Evolutionary conservation across 139 green algal genomes (phyloP), one percentile per base, ranked within the genome.

Genomic region (Nannochloris sp.): DNA sequence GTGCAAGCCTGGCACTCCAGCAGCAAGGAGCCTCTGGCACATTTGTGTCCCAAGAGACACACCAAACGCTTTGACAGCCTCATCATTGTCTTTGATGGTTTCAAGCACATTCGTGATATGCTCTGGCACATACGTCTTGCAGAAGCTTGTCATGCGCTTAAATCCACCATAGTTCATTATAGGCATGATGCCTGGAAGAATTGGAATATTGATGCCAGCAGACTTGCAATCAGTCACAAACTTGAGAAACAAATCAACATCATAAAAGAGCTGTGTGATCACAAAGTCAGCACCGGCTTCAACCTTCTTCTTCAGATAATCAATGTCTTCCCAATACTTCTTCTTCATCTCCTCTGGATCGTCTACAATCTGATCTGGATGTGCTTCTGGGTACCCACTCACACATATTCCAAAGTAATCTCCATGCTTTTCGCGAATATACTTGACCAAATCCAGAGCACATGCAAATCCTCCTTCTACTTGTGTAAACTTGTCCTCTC

Each of bases 121-220:
- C 27, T 78, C 46, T 0, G 92, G 92, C 23, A 98, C 83, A 57
- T 81, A 71, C 3, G 90, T 96, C 74, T 97, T 96, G 85, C 91
- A 96, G 83, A 97, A 96, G 64, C 74, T 71, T 48, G 92, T 98
- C 92, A 98, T 98, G 69, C 92, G 81, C 81, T 96, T 95, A 85
- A 98, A 98, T 56, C 92, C 92, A 31, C 81, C 83, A 57, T 98
- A 96, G 0, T 83, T 93, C 80, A 92, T 91, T 79, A 98, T 90
- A 66, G 92, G 92, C 92, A 98, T 98, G 70, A 98, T 94, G 62
- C 92, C 87, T 58, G 91, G 92, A 48, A 98, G 68, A 75, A 98
- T 97, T 62, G 92, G 92, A 25, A 66, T 76, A 0, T 60, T 82
- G 78, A 98, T 97, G 69, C 87, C 91, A 25, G 87, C 61, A n/a